Conservation (phyloP, 176 grass and related monocot species). For the Poa pratensis region DNA sequence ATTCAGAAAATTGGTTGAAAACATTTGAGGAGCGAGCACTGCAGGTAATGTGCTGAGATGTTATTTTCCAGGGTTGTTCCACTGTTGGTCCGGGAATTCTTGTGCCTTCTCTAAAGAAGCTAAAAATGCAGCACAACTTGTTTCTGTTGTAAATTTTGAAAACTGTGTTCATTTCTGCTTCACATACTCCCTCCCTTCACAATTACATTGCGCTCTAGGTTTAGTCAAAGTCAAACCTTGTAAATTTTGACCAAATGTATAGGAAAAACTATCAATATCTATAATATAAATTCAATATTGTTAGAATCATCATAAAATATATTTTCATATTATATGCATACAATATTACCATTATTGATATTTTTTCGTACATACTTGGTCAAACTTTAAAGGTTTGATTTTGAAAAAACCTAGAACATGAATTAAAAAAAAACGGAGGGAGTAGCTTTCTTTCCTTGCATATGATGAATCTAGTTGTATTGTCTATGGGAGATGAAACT, state of each 20-base stretch:
- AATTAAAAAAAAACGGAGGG: no score
- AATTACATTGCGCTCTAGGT: no score
- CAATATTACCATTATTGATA: no score
- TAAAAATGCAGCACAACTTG: not conserved
- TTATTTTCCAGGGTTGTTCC: not conserved
- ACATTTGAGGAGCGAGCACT: slow-evolving; percentile 79
- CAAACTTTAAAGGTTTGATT: no score
- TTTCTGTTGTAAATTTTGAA: not conserved
- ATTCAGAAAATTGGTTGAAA: slow-evolving; percentile 94
- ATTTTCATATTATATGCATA: no score
- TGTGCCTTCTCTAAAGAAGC: not conserved
- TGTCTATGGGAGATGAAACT: not conserved
- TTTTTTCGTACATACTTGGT: no score
- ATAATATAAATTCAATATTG: no score
- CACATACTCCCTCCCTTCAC: not conserved
- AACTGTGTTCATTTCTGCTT: not conserved
- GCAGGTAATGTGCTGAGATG: slow-evolving; percentile 61
- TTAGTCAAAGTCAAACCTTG: no score
- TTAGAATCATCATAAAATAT: no score
- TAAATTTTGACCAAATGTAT: no score
- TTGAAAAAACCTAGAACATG: no score
- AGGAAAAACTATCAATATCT: no score
- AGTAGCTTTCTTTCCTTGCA: not conserved
- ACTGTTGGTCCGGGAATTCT: not conserved
- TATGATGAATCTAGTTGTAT: not conserved